A percentile compares a stretch with the other conserved stretches of the same genome.
Evolutionary conservation across 2,329 filamentous ascomycete genomes (phyloP).

Genomic region (Teratosphaeria epicoccoides): DNA sequence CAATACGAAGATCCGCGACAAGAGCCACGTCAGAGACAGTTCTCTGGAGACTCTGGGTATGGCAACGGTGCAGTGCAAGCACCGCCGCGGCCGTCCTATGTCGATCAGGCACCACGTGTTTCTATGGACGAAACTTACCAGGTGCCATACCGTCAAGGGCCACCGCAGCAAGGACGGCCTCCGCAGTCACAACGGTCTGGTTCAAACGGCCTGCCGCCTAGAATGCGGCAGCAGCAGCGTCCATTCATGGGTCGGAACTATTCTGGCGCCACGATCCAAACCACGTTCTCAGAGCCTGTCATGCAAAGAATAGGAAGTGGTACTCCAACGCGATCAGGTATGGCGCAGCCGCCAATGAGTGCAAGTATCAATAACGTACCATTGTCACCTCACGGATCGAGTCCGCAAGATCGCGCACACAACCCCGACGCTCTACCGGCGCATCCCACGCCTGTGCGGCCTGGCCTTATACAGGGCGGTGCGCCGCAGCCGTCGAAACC

Average conservation of each 20-base stretch:
- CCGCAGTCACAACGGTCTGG: slow-evolving; percentile 10
- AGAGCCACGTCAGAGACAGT: neutral
- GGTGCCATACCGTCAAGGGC: slow-evolving; percentile 17
- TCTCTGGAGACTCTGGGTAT: neutral
- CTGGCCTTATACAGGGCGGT: slow-evolving; percentile 36
- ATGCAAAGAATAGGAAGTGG: slow-evolving; percentile 10
- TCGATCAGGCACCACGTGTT: slow-evolving; percentile 12
- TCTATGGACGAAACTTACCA: slow-evolving; percentile 21
- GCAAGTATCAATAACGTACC: slow-evolving; percentile 16
- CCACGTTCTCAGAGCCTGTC: slow-evolving; percentile 17
- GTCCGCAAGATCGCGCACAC: slow-evolving; percentile 12
- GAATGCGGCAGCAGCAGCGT: slow-evolving; percentile 2
- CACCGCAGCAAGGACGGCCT: slow-evolving; percentile 15
- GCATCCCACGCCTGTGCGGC: slow-evolving; percentile 45
- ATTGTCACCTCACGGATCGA: slow-evolving; percentile 17
- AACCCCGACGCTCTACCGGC: slow-evolving; percentile 47
- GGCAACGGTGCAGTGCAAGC: slow-evolving; percentile 10
- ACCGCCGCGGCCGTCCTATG: slow-evolving; percentile 16
- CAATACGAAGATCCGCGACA: slow-evolving; percentile 4
- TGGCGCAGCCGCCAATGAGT: slow-evolving; percentile 18
- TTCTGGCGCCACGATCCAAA: slow-evolving; percentile 9
- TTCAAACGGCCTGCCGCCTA: slow-evolving; percentile 3
- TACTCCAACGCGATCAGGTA: slow-evolving; percentile 13
- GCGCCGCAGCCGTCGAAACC: slow-evolving; percentile 33
- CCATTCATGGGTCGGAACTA: slow-evolving; percentile 1